Conservation (phyloP, 768 basidiomycete genomes). For the Lepiota subincarnata region DNA sequence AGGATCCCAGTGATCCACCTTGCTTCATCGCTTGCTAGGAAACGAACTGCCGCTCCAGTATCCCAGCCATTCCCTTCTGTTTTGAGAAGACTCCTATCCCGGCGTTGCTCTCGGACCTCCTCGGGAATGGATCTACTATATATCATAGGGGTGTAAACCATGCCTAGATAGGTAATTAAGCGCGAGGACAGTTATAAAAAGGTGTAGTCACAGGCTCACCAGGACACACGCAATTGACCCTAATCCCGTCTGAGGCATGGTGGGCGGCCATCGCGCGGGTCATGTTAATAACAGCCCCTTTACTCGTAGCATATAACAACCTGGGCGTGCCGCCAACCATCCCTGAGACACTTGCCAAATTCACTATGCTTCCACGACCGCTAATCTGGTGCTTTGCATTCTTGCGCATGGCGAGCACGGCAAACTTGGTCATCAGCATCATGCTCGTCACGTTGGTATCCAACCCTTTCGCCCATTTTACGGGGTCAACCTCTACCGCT, state of each 20-base stretch:
- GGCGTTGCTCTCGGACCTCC: slow-evolving; percentile 32
- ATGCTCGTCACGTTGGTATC: slow-evolving; percentile 39
- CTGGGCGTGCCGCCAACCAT: slow-evolving; percentile 35
- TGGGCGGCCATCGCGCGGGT: slow-evolving; percentile 42
- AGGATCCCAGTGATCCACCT: slow-evolving; percentile 40
- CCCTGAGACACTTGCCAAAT: slow-evolving; percentile 36
- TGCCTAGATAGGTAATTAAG: slow-evolving; percentile 20
- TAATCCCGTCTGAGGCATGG: slow-evolving; percentile 35
- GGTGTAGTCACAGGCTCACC: slow-evolving; percentile 21
- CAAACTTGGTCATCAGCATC: slow-evolving; percentile 41
- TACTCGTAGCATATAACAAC: slow-evolving; percentile 39
- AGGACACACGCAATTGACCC: slow-evolving; percentile 38
- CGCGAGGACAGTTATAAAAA: neutral
- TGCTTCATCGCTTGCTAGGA: slow-evolving; percentile 38
- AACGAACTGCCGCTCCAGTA: slow-evolving; percentile 33
- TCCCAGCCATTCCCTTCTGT: slow-evolving; percentile 45
- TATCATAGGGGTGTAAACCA: slow-evolving; percentile 41
- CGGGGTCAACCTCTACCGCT: slow-evolving; percentile 33
- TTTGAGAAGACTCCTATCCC: slow-evolving; percentile 31
- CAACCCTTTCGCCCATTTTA: slow-evolving; percentile 31
- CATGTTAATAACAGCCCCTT: slow-evolving; percentile 41
- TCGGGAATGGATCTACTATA: slow-evolving; percentile 31
- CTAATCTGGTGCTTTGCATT: slow-evolving; percentile 24
- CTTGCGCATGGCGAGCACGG: slow-evolving; percentile 39
- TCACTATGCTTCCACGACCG: slow-evolving; percentile 37